A percentile compares a stretch with the other conserved stretches of the same genome.
These are phyloP conservation scores for Termitomyces eurrhizus DNA, from an alignment of 768 basidiomycete genomes.

Conservation along the genomic window DNA sequence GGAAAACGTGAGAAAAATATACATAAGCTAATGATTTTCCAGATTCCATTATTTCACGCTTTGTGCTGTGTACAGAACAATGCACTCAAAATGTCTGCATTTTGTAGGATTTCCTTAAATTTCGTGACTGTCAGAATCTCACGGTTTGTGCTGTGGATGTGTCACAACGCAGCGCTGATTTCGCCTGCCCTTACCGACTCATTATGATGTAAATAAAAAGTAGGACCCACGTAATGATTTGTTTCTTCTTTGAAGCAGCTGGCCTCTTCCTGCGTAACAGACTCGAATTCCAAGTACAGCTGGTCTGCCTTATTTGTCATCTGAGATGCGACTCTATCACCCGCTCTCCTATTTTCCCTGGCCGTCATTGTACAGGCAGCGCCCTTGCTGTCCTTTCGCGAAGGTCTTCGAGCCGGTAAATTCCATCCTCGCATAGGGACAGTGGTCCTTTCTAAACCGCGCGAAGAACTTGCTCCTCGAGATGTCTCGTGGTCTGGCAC, in stretches of 20 bases:
- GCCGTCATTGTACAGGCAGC: background rate
- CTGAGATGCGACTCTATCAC: background rate
- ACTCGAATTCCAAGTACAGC: background rate
- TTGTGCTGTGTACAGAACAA: no score
- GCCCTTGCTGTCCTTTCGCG: background rate
- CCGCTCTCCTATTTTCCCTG: background rate
- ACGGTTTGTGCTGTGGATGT: no score
- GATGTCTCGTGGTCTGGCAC: background rate
- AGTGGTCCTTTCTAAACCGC: background rate
- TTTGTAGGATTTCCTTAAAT: no score
- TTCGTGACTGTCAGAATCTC: no score
- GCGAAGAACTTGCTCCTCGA: background rate
- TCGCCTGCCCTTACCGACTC: background rate
- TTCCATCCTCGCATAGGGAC: background rate
- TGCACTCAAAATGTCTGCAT: no score
- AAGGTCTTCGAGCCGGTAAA: background rate
- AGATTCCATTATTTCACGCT: no score
- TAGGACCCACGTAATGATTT: background rate
- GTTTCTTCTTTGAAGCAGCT: background rate
- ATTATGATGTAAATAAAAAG: background rate
- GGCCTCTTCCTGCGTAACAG: background rate
- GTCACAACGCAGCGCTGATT: background rate
- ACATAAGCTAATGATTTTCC: no score
- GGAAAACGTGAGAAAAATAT: no score
- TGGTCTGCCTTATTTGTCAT: background rate